Evolutionary conservation across 257 asterid genomes (phyloP), one percentile per base, ranked within the genome.

Genomic region (Ajuga chamaepitys): DNA sequence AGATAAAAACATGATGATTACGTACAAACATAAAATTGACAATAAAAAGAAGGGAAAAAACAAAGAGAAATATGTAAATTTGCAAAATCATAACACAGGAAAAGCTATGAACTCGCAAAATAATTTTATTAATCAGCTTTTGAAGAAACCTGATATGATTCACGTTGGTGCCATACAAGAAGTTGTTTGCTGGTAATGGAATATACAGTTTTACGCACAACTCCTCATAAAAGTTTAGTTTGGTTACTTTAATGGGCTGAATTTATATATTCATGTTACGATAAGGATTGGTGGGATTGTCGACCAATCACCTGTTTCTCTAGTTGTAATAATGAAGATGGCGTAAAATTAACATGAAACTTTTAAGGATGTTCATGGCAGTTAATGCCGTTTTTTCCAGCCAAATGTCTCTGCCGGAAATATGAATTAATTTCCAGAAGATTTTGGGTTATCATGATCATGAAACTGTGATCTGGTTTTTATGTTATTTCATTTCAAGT

Each of bases 371-470:
- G 47, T 50, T 8, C 37, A 41, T 34, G n/a, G 47, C 58, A 18
- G 76, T 66, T 78, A 34, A 62, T 62, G 70, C 51, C 76, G 58
- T 67, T 70, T 62, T 62, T n/a, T 52, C 28, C 28, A 3, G 63
- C 73, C 73, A 72, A 74, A 79, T 68, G 16, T 68, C 52, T 71
- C 74, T 71, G 46, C 37, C 28, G 7, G 8, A 67, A 63, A 51
- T 41, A 17, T 28, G 28, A 50, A 48, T 67, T 78, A 66, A 14
- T 42, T 30, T 63, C 24, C 50, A 13, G 40, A 55, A 28, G 45
- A 44, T 28, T 26, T 35, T 41, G 13, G 34, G 16, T 10, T 60
- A 41, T 38, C 12, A 0, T 50, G 9, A 16, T 14, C 7, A 16
- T 24, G 25, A 16, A 17, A 22, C 18, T 56, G 58, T 58, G 57